Conservation (phyloP, 192 early-diverging fungal genomes). For the Tieghemiomyces parasiticus region DNA sequence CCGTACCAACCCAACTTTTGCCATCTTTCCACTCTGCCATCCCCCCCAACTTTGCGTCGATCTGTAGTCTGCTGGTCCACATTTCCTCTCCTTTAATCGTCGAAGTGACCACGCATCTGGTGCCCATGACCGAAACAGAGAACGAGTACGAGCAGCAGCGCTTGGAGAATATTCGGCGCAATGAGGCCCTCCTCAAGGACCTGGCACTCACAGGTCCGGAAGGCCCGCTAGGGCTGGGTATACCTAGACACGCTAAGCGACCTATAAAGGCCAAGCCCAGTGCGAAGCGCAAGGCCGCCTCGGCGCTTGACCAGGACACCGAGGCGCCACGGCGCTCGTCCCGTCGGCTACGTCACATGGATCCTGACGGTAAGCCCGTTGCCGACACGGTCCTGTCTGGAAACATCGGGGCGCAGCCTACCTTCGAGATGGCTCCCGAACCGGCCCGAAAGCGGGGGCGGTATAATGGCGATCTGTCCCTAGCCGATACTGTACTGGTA, state of each 20-base stretch:
- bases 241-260: constrained; percentile 13
- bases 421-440: background rate
- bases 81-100: too few relatives aligned
- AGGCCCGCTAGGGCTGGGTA: background rate
- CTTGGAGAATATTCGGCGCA: constrained; percentile 25
- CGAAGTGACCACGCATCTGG: too few relatives aligned
- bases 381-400: background rate
- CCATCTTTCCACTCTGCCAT: too few relatives aligned
- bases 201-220: constrained; percentile 15
- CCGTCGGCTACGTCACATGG: background rate
- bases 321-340: background rate
- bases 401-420: background rate
- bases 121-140: background rate
- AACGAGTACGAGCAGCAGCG: constrained; percentile 17
- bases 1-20: too few relatives aligned
- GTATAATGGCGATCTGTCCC: constrained; percentile 12
- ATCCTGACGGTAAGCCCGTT: background rate
- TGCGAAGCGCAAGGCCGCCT: constrained; percentile 11
- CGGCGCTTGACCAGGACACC: background rate
- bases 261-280: constrained; percentile 13
- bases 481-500: constrained; percentile 14
- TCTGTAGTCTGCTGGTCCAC: too few relatives aligned
- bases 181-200: constrained; percentile 20
- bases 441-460: constrained; percentile 9
- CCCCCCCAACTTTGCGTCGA: too few relatives aligned